Conservation (phyloP, 1,284 basidiomycete species). For the Lignosus rhinocerotis region DNA sequence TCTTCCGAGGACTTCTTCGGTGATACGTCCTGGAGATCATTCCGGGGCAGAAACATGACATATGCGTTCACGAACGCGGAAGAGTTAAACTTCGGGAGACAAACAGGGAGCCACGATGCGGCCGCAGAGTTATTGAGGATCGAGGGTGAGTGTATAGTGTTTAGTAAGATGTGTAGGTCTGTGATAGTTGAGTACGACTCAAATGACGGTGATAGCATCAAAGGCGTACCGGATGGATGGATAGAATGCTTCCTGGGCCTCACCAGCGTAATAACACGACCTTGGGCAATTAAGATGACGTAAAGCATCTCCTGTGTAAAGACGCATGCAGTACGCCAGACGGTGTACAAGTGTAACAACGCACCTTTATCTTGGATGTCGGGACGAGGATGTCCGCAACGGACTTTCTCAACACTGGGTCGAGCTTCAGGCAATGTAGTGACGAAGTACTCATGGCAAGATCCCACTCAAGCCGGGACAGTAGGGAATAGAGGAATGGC, state of each 20-base stretch:
- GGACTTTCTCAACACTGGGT: slow-evolving; percentile 65
- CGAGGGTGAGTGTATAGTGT: slow-evolving; percentile 73
- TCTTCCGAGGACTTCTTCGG: background rate
- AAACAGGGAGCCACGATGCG: slow-evolving; percentile 93
- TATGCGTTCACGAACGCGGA: slow-evolving; percentile 93
- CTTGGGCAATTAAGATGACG: slow-evolving; percentile 79
- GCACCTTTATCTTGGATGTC: slow-evolving; percentile 76
- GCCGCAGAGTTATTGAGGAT: slow-evolving; percentile 72
- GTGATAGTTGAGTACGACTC: background rate
- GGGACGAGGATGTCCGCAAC: slow-evolving; percentile 80
- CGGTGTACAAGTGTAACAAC: slow-evolving; percentile 5
- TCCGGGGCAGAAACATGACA: slow-evolving; percentile 66
- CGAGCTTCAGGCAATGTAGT: slow-evolving; percentile 78
- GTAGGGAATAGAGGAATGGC: slow-evolving; percentile 71
- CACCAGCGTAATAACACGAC: slow-evolving; percentile 84
- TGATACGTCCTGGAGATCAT: slow-evolving; percentile 3
- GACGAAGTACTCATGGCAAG: slow-evolving; percentile 81
- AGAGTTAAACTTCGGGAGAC: slow-evolving; percentile 93
- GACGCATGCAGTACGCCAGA: background rate
- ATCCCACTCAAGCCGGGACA: slow-evolving; percentile 74
- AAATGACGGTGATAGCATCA: background rate
- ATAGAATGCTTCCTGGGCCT: slow-evolving; percentile 93
- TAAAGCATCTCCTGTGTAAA: slow-evolving; percentile 81
- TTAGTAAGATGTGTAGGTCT: slow-evolving; percentile 89
- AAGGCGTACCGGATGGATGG: slow-evolving; percentile 78